Conservation (phyloP, 345 rosid genomes). For the Pugionium cornutum region DNA sequence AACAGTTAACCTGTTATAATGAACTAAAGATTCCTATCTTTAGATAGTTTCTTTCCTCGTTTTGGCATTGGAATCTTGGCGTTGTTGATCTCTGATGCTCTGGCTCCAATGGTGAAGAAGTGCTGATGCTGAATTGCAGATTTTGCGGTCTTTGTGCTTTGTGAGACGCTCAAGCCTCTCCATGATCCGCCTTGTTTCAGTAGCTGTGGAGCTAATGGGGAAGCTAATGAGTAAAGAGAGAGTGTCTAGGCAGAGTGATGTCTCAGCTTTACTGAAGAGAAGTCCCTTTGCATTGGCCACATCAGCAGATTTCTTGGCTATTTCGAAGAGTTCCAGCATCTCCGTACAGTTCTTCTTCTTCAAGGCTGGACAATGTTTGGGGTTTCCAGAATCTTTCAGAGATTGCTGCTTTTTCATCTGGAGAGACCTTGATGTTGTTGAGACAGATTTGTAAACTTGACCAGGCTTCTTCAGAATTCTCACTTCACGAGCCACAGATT, state of each 20-base stretch:
- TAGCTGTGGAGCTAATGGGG: background rate
- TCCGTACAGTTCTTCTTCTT: background rate
- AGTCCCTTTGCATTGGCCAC: slow-evolving; percentile 1
- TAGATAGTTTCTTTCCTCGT: no score
- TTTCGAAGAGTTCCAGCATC: slow-evolving; percentile 2
- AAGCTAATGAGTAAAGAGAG: background rate
- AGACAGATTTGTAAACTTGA: no score
- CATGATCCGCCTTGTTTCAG: background rate
- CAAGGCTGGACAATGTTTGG: background rate
- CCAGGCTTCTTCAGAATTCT: no score
- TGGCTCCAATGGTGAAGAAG: slow-evolving; percentile 6
- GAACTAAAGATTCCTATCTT: no score
- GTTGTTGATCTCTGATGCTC: slow-evolving; percentile 4
- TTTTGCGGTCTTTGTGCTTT: slow-evolving; percentile 5
- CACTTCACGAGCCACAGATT: background rate
- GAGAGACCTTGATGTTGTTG: background rate
- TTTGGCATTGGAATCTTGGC: no score
- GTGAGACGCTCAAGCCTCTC: slow-evolving; percentile 13
- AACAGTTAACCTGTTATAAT: no score
- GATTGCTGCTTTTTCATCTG: background rate
- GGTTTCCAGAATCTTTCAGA: background rate
- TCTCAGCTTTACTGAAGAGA: background rate
- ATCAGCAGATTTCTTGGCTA: slow-evolving; percentile 20
- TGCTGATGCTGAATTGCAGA: background rate
- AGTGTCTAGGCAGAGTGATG: slow-evolving; percentile 4